Conservation (phyloP, 73 alveolate genomes). For the Tetrahymena borealis region DNA sequence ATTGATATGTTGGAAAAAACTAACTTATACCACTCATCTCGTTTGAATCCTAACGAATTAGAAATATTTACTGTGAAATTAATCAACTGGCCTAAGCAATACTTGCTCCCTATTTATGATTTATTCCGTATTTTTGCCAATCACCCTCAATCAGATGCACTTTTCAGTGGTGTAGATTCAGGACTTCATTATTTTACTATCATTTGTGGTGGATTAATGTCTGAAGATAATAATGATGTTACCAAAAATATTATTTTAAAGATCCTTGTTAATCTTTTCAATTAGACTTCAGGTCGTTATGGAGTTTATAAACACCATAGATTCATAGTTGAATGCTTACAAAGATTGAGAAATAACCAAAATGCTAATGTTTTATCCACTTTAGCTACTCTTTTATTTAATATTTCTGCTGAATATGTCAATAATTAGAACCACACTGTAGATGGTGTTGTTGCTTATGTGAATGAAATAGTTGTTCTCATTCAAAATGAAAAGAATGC, state of each 20-base stretch:
- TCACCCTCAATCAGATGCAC: slow-evolving; percentile 51
- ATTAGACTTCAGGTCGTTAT: neutral
- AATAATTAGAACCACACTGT: neutral
- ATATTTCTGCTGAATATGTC: neutral
- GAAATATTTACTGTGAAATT: slow-evolving; percentile 65
- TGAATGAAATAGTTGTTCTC: neutral
- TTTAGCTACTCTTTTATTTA: neutral
- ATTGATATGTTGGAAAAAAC: slow-evolving; percentile 60
- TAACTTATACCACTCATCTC: slow-evolving; percentile 53
- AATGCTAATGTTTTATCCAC: neutral
- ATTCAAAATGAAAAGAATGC: neutral
- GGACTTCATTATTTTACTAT: neutral
- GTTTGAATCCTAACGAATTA: slow-evolving; percentile 64
- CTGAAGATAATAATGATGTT: neutral
- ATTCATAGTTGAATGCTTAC: neutral
- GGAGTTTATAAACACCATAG: neutral
- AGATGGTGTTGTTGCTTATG: neutral
- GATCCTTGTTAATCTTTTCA: neutral
- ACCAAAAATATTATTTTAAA: neutral
- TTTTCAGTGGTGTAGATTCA: slow-evolving; percentile 20
- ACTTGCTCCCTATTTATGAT: slow-evolving; percentile 87
- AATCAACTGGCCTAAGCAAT: slow-evolving; percentile 79
- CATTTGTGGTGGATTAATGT: neutral
- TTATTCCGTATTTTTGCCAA: slow-evolving; percentile 82
- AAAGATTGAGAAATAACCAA: neutral